Evolutionary conservation across 768 basidiomycete genomes (phyloP).

Genomic region (Amanita pallidorosea): DNA sequence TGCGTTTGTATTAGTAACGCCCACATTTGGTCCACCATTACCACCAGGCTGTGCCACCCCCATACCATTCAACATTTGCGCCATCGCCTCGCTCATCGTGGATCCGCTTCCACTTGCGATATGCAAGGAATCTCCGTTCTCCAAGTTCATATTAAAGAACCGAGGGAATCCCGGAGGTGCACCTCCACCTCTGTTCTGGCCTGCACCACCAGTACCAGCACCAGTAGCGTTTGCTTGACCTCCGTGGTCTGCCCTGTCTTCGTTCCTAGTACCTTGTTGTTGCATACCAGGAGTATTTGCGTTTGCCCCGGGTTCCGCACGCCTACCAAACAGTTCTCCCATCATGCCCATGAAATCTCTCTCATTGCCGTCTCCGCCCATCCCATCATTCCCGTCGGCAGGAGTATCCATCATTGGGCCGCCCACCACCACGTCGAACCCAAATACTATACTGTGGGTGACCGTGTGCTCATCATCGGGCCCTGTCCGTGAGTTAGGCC

Average conservation of each 20-base stretch:
- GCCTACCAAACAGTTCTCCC: background rate
- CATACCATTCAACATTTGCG: conserved; percentile 13
- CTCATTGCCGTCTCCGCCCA: background rate
- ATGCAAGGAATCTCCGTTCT: conserved; percentile 8
- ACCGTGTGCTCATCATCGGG: background rate
- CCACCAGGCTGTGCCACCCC: background rate
- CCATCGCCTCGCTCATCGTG: conserved; percentile 17
- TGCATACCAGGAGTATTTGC: background rate
- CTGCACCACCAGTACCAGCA: background rate
- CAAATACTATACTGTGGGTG: conserved; percentile 7
- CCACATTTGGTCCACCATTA: too few relatives aligned
- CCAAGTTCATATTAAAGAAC: conserved; percentile 4
- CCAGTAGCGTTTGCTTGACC: background rate
- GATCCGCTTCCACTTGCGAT: conserved; percentile 14
- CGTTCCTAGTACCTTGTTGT: background rate
- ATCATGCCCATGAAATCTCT: conserved; percentile 1
- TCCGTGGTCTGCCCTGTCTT: background rate
- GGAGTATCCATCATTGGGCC: background rate
- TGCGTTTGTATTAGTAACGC: background rate
- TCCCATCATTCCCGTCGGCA: background rate
- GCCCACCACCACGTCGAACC: conserved; percentile 11
- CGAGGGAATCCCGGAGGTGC: background rate
- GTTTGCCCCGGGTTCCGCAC: background rate
- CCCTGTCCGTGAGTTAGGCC: background rate
- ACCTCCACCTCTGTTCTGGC: background rate